phyloP scores from a whole-genome alignment of 345 rosid species.

The Limnanthes douglasii region DNA sequence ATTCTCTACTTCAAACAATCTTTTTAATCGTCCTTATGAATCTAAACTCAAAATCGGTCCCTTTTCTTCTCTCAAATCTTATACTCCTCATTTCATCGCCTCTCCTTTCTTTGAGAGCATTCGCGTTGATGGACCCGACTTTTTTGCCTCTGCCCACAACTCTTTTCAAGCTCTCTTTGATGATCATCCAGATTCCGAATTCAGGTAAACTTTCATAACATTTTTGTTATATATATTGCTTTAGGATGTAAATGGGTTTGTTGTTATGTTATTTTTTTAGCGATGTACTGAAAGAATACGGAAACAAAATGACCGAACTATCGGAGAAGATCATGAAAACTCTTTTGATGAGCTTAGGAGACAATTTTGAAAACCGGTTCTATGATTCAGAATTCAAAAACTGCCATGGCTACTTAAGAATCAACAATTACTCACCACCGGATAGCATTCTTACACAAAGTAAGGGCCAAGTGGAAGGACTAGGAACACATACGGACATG shows the following conservation, averaged over 20 bases:
- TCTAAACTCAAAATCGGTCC: slow-evolving; percentile 56
- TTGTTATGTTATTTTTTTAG: slow-evolving; percentile 8
- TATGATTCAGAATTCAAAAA: slow-evolving; percentile 32
- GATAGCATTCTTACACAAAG: slow-evolving; percentile 11
- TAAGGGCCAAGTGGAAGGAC: slow-evolving; percentile 35
- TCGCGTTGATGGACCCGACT: slow-evolving; percentile 59
- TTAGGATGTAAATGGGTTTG: background rate
- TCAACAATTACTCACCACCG: slow-evolving; percentile 51
- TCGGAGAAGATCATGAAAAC: slow-evolving; percentile 39
- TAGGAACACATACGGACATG: slow-evolving; percentile 85
- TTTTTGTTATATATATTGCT: background rate
- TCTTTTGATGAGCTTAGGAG: slow-evolving; percentile 32
- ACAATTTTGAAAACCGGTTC: slow-evolving; percentile 18
- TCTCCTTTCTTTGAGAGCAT: slow-evolving; percentile 83
- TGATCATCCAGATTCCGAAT: slow-evolving; percentile 20
- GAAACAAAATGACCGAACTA: slow-evolving; percentile 40
- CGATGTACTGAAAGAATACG: slow-evolving; percentile 46
- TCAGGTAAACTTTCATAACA: slow-evolving; percentile 25
- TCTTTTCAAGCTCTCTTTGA: slow-evolving; percentile 30
- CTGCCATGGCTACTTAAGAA: slow-evolving; percentile 64
- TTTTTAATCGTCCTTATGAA: slow-evolving; percentile 29
- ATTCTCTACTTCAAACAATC: slow-evolving; percentile 19
- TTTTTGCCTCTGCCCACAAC: slow-evolving; percentile 35
- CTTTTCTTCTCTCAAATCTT: slow-evolving; percentile 22
- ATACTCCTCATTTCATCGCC: slow-evolving; percentile 77